Base-by-base conservation (phyloP, 208 protist species). In the Leishmania arabica region DNA sequence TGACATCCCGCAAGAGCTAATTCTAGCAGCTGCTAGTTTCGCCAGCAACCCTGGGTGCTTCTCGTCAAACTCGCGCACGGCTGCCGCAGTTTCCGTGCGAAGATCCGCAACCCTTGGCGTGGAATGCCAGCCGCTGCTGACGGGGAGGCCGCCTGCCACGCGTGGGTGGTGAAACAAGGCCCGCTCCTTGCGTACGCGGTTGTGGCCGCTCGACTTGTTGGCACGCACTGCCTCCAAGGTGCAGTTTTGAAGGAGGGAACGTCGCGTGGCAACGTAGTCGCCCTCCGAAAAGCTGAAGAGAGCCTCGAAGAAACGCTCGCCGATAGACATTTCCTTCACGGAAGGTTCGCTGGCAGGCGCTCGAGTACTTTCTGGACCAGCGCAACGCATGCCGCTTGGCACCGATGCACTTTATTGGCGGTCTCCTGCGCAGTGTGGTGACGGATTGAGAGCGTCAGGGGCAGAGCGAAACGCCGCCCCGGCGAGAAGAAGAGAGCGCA, bases 31-130 rank as follows among this genome's bases (percentile, higher is more conserved):
- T 15, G 31, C 64, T 13, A 56, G 49, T 49, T 53, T 69, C 5
- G 65, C 71, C 9, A 92, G 77, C 31, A 82, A 49, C 21, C 84
- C 82, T 6, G 88, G 86, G 31, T 83, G 78, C 45, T 73, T 27
- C 11, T 42, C 19, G 11, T 88, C 77, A n/a, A 90, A 90, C 37
- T 1, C 17, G 9, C 47, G 58, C 66, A 90, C 80, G 1, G 70
- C 49, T 27, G 79, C 49, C 17, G 31, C 71, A 8, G 84, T 75
- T 47, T 88, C 86, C 17, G n/a, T 54, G 2, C 87, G 87, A 49
- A 92, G 84, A 75, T 91, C 87, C 8, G 69, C 51, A 8, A 91
- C 84, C 19, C 79, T 88, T 21, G 89, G 89, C 1, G 87, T 86
- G 65, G 83, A 90, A 73, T 88, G 88, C 79, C 85, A 86, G n/a